Conservation (phyloP, 495 filamentous ascomycete species). For the Penicillium diatomitis region DNA sequence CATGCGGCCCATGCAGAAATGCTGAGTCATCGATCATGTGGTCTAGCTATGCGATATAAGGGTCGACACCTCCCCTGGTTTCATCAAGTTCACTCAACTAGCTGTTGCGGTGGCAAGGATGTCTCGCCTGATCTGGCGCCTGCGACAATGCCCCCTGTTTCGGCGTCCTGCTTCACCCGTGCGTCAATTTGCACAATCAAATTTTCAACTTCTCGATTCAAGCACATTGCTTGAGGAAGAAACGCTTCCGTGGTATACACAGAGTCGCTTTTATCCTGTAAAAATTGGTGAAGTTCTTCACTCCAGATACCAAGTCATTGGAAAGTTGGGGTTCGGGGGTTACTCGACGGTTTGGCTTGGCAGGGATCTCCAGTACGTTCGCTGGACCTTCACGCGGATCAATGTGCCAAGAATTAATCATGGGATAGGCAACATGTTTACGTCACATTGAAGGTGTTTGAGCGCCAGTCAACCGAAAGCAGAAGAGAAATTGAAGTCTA, state of each 20-base stretch:
- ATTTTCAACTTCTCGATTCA: constrained; percentile 7
- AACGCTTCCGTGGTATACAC: constrained; percentile 18
- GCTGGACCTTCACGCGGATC: neutral
- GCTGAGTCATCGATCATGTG: too few relatives aligned
- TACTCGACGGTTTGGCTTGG: constrained; percentile 46
- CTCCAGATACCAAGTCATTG: constrained; percentile 41
- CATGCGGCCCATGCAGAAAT: too few relatives aligned
- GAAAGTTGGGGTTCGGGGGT: constrained; percentile 45
- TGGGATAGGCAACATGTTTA: constrained; percentile 10
- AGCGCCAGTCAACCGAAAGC: constrained; percentile 5
- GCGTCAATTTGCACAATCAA: neutral
- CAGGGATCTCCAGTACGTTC: constrained; percentile 33
- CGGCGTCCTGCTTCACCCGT: constrained; percentile 1
- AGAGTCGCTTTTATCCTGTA: constrained; percentile 38
- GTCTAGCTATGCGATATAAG: too few relatives aligned
- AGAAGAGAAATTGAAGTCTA: constrained; percentile 11
- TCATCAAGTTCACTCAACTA: too few relatives aligned
- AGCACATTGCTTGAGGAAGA: constrained; percentile 14
- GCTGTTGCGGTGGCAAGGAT: too few relatives aligned
- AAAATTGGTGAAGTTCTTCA: constrained; percentile 39
- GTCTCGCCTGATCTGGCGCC: too few relatives aligned
- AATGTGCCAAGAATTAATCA: neutral
- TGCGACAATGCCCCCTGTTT: neutral
- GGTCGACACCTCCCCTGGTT: too few relatives aligned
- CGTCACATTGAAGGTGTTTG: constrained; percentile 16